Conservation (phyloP, 208 protist species). For the Porcisia hertigi region DNA sequence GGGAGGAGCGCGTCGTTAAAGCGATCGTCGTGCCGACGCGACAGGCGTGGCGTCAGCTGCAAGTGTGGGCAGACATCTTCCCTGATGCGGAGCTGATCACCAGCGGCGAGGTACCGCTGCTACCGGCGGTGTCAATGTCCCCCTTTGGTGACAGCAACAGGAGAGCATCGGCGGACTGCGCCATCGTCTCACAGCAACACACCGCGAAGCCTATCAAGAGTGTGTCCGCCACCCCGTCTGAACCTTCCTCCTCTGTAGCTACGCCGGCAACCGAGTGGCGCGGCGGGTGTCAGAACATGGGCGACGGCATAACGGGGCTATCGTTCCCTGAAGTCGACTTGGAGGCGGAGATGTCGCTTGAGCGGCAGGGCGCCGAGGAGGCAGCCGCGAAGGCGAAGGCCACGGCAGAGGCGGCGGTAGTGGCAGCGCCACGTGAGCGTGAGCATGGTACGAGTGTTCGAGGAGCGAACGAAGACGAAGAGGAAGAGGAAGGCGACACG, state of each 20-base stretch:
- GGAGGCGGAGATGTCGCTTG: conserved; percentile 31
- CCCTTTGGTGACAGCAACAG: neutral
- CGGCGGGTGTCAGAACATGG: conserved; percentile 64
- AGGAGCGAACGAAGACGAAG: neutral
- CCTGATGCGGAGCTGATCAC: conserved; percentile 67
- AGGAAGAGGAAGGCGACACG: neutral
- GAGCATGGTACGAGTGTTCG: neutral
- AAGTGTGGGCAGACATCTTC: conserved; percentile 79
- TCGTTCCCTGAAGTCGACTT: conserved; percentile 73
- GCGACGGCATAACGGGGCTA: conserved; percentile 63
- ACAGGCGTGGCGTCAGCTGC: conserved; percentile 61
- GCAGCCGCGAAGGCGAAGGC: conserved; percentile 14
- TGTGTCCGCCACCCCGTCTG: neutral
- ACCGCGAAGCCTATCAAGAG: neutral
- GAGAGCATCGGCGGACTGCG: neutral
- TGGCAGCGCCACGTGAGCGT: conserved; percentile 3
- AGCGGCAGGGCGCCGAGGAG: conserved; percentile 14
- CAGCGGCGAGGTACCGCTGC: conserved; percentile 30
- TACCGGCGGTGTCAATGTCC: neutral
- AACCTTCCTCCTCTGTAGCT: neutral
- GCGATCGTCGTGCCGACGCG: conserved; percentile 80
- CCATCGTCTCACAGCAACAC: neutral
- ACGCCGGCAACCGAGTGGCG: conserved; percentile 6
- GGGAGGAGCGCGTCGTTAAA: conserved; percentile 68
- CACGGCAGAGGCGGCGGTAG: conserved; percentile 7